Evolutionary conservation across 2,329 filamentous ascomycete genomes (phyloP), one percentile per base, ranked within the genome.

Genomic region (Arthrobotrys entomopaga): DNA sequence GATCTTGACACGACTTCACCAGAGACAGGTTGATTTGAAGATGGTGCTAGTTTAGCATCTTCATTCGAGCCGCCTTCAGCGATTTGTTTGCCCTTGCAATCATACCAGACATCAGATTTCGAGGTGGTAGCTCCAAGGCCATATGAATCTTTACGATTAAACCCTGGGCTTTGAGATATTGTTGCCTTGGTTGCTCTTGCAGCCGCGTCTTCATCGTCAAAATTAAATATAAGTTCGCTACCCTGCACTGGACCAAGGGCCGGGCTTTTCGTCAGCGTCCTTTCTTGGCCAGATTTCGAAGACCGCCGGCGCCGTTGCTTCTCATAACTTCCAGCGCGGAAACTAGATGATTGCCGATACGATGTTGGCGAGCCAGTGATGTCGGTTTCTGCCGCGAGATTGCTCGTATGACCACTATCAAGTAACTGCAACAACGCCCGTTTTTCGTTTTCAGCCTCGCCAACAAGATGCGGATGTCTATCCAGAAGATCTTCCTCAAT

Each of bases 211-310:
- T 93, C 92, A 42, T 96, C 93, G 70, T 97, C 94, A 93, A 97
- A 97, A 77, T 92, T 88, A 79, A 97, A 97, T 81, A 97, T 96
- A 64, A 97, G 85, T 77, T 97, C 93, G 42, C 85, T 85, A 0
- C 65, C 86, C 83, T 0, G 90, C 6, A 52, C 93, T 19, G 85
- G 85, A 78, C 88, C 92, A 0, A 90, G 85, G 64, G 87, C 89
- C 50, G 95, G 83, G 16, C 83, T 84, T 0, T 92, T 92, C 65
- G 88, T 91, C 59, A 86, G 85, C 0, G 85, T 84, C 73, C 88
- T 87, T 76, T 88, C 88, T 13, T 81, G 83, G 19, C 79, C 79
- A 4, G 78, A 78, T 65, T 84, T 87, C 0, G 83, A 83, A 69
- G 84, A 86, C 59, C 82, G 82, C 63, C 85, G 24, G 29, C 70